Evolutionary conservation across 805 yeast species (phyloP).

Genomic region (Candida hispaniensis): DNA sequence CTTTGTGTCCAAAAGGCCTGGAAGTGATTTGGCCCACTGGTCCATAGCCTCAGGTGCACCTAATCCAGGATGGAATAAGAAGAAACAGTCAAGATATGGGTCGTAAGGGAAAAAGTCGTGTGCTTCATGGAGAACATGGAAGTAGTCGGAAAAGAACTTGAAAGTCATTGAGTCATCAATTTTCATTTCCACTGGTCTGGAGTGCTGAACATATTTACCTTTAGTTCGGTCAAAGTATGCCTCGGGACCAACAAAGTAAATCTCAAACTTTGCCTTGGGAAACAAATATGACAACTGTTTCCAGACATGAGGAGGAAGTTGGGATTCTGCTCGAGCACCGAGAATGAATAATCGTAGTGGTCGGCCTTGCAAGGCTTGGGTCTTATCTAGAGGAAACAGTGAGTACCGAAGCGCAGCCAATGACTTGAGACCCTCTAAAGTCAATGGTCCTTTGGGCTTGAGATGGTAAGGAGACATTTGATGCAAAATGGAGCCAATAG

Average conservation of each 20-base stretch:
- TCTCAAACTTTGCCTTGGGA: slow-evolving; percentile 72
- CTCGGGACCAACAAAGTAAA: slow-evolving; percentile 93
- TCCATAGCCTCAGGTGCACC: slow-evolving; percentile 69
- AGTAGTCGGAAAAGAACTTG: slow-evolving; percentile 79
- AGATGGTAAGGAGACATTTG: slow-evolving; percentile 75
- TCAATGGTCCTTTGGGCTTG: slow-evolving; percentile 76
- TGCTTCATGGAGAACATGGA: slow-evolving; percentile 81
- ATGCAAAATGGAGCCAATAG: slow-evolving; percentile 75
- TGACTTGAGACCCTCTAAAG: slow-evolving; percentile 87
- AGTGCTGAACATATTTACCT: slow-evolving; percentile 47
- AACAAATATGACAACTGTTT: slow-evolving; percentile 77
- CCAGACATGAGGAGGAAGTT: slow-evolving; percentile 93
- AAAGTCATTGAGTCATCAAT: slow-evolving; percentile 64
- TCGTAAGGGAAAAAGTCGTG: slow-evolving; percentile 97
- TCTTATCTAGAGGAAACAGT: slow-evolving; percentile 59
- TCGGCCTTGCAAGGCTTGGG: slow-evolving; percentile 59
- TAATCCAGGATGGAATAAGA: slow-evolving; percentile 92
- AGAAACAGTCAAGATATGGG: slow-evolving; percentile 88
- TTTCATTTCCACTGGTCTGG: slow-evolving; percentile 46
- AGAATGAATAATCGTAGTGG: slow-evolving; percentile 82
- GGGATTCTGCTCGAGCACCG: slow-evolving; percentile 89
- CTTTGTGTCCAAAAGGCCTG: slow-evolving; percentile 82
- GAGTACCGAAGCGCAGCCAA: slow-evolving; percentile 88
- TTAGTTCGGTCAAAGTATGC: slow-evolving; percentile 63
- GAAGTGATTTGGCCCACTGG: slow-evolving; percentile 75